These are phyloP conservation scores for Chiua virens DNA, from an alignment of 768 basidiomycete species.

Conservation along the genomic window DNA sequence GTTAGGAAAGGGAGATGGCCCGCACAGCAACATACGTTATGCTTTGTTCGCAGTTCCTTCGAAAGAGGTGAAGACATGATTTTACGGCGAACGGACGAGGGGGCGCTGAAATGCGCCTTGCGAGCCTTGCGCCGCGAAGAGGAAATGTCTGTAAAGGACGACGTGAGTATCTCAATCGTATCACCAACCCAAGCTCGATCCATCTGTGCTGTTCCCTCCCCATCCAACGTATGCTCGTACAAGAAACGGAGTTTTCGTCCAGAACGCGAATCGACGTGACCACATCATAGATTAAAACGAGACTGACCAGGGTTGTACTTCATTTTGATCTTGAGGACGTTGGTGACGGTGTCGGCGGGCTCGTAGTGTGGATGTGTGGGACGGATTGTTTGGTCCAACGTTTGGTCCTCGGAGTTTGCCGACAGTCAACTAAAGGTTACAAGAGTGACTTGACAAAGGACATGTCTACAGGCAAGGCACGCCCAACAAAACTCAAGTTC, in stretches of 20 bases:
- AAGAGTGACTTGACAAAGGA: background rate
- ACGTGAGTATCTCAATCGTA: slow-evolving; percentile 32
- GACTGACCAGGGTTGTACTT: slow-evolving; percentile 83
- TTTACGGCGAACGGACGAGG: slow-evolving; percentile 92
- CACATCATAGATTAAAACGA: slow-evolving; percentile 16
- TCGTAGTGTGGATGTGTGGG: slow-evolving; percentile 20
- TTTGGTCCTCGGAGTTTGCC: slow-evolving; percentile 27
- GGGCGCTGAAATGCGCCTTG: slow-evolving; percentile 96
- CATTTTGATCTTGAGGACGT: slow-evolving; percentile 70
- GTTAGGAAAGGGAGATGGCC: background rate
- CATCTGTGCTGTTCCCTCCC: slow-evolving; percentile 43
- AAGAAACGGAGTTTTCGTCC: slow-evolving; percentile 27
- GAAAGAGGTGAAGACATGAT: slow-evolving; percentile 97
- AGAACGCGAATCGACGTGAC: slow-evolving; percentile 18
- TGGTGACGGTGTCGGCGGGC: slow-evolving; percentile 48
- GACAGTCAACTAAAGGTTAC: slow-evolving; percentile 5
- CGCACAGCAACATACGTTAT: slow-evolving; percentile 64
- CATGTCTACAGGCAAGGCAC: slow-evolving; percentile 49
- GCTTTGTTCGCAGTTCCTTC: slow-evolving; percentile 90
- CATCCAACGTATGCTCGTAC: slow-evolving; percentile 56
- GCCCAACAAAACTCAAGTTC: slow-evolving; percentile 79
- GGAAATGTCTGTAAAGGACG: slow-evolving; percentile 64
- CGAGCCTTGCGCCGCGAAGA: slow-evolving; percentile 96
- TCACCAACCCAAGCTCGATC: slow-evolving; percentile 15
- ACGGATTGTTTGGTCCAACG: slow-evolving; percentile 39